Percentiles rank a stretch among this genome's conserved stretches.
phyloP scores from a whole-genome alignment of 2,329 filamentous ascomycete genomes.

The Mycosphaerelloides madeirae region DNA sequence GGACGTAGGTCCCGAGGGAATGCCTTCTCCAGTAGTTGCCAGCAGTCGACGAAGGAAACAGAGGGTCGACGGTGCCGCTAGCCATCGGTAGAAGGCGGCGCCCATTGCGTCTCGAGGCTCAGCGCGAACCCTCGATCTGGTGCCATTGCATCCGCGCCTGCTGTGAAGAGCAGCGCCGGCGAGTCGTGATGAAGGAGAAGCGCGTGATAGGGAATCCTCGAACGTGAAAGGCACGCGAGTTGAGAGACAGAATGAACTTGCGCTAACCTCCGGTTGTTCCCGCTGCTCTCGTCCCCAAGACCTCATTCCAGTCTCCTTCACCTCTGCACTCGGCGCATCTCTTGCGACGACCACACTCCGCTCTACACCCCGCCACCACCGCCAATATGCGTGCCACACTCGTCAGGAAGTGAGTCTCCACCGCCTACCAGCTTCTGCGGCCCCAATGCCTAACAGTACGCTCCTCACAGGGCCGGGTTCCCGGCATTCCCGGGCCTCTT shows the following conservation, averaged over 20 bases:
- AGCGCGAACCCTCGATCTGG: constrained; percentile 27
- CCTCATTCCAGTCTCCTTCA: constrained; percentile 4
- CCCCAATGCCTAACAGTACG: constrained; percentile 6
- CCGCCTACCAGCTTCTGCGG: not conserved
- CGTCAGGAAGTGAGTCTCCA: not conserved
- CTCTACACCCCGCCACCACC: constrained; percentile 11
- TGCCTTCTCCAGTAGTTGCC: constrained; percentile 6
- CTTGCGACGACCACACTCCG: constrained; percentile 4
- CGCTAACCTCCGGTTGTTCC: not conserved
- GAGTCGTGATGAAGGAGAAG: not conserved
- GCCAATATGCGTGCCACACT: constrained; percentile 29
- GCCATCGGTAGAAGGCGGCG: constrained; percentile 40
- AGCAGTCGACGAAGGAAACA: constrained; percentile 34
- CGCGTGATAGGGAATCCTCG: too few relatives aligned
- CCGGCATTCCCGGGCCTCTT: constrained; percentile 50
- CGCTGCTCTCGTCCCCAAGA: not conserved
- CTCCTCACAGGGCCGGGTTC: constrained; percentile 8
- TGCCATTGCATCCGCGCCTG: constrained; percentile 31
- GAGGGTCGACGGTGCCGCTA: constrained; percentile 42
- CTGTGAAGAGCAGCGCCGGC: not conserved
- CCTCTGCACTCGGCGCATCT: not conserved
- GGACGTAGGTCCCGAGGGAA: not conserved
- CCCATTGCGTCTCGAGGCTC: constrained; percentile 36
- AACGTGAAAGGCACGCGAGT: not conserved
- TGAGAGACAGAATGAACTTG: too few relatives aligned